Evolutionary conservation across 1,139 yeast genomes (phyloP).

Genomic region (Suhomyces ambrosiae): DNA sequence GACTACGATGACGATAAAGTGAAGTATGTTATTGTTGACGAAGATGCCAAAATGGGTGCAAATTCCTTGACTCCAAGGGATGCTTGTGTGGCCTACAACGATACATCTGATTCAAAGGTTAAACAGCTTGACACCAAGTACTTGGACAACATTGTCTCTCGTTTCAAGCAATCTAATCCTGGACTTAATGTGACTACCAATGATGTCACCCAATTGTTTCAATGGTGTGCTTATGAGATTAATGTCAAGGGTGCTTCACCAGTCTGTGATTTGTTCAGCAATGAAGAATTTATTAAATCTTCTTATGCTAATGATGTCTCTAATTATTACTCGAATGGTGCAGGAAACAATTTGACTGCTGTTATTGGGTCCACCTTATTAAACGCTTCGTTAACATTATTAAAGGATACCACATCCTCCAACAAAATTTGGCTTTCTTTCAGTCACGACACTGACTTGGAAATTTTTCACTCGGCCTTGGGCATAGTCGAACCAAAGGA

Average conservation of each 20-base stretch:
- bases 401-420: conserved; percentile 29
- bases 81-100: conserved; percentile 25
- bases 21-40: conserved; percentile 29
- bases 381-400: conserved; percentile 49
- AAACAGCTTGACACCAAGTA: conserved; percentile 21
- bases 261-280: conserved; percentile 54
- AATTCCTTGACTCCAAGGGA: conserved; percentile 33
- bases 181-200: conserved; percentile 30
- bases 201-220: conserved; percentile 45
- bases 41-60: conserved; percentile 30
- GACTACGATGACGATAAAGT: conserved; percentile 14
- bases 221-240: conserved; percentile 57
- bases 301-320: conserved; percentile 48
- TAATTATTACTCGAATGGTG: conserved; percentile 52
- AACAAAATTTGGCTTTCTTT: conserved; percentile 32
- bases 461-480: conserved; percentile 28
- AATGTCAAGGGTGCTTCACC: conserved; percentile 50
- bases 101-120: conserved; percentile 13
- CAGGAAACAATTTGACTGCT: conserved; percentile 47
- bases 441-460: conserved; percentile 35
- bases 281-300: conserved; percentile 47
- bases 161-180: conserved; percentile 26
- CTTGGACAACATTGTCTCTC: conserved; percentile 19
- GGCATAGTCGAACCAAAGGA: conserved; percentile 26
- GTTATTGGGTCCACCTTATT: conserved; percentile 51